Base-by-base conservation (phyloP, 345 rosid genomes). In the Populus nigra region DNA sequence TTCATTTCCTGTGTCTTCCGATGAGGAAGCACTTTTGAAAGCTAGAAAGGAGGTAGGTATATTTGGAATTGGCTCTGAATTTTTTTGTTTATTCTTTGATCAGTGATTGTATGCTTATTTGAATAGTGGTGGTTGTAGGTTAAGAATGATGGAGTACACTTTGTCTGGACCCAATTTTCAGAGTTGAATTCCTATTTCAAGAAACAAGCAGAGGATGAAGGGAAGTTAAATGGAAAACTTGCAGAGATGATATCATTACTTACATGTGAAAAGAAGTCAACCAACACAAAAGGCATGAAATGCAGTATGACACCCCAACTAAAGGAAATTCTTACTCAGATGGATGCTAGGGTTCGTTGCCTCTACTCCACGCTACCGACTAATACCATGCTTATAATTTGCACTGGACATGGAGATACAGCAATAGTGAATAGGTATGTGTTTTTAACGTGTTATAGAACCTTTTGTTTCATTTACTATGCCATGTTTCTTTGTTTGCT, bases 401-500 rank as follows among this genome's bases (percentile, higher is more conserved):
- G 97, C 89, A 91, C 99, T 0, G 99, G 97, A 71, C 99, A 94
- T 79, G 99, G 99, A 78, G 95, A 96, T 87, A 96, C 86, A 15
- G 92, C 97, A 57, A 80, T 86, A 70, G 97, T 94, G 68, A 87
- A 89, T 76, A 91, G 97, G 99, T 95, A 76, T 41, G 85, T 71
- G 23, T 61, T 25, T 35, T 2, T 41, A 68, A 6, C 15, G 36
- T 17, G 53, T 43, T 31, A 41, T 23, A 18, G 72, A 69, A 38
- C 49, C 0, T 53, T 8, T 53, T 57, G 43, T 75, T 69, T 31
- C 39, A 53, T 65, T 25, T 38, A n/a, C 27, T 33, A 72, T 43
- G 49, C 45, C 43, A 3, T 29, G 47, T 50, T 57, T 76, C 29
- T 80, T 18, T 73, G 7, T 35, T 65, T 47, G 25, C 49, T 15